Conservation (phyloP, 2,329 filamentous ascomycete genomes). For the Nothophoma quercina region DNA sequence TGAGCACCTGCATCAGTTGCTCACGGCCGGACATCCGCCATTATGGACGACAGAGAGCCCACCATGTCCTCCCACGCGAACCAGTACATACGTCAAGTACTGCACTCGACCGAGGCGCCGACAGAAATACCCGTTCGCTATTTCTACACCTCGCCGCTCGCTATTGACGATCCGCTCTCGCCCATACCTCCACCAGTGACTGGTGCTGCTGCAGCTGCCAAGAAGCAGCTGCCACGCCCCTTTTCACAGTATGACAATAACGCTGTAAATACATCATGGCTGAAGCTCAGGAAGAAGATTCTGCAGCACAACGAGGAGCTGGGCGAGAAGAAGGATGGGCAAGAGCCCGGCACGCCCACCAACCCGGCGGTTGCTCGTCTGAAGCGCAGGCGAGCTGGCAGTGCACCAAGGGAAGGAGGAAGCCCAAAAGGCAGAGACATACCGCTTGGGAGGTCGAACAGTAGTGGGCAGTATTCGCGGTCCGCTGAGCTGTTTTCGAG, state of each 20-base stretch:
- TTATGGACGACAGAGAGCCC: slow-evolving; percentile 33
- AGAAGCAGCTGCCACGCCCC: slow-evolving; percentile 72
- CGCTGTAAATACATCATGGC: slow-evolving; percentile 80
- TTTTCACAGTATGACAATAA: slow-evolving; percentile 83
- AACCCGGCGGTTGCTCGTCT: slow-evolving; percentile 45
- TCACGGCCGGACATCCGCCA: slow-evolving; percentile 13
- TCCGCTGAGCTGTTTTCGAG: slow-evolving; percentile 38
- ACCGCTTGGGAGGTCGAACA: slow-evolving; percentile 28
- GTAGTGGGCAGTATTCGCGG: slow-evolving; percentile 37
- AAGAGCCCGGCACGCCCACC: slow-evolving; percentile 32
- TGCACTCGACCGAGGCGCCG: slow-evolving; percentile 49
- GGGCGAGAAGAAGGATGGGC: slow-evolving; percentile 41
- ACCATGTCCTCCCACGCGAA: slow-evolving; percentile 47
- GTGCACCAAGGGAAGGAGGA: slow-evolving; percentile 33
- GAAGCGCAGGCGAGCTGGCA: slow-evolving; percentile 45
- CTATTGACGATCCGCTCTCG: slow-evolving; percentile 89
- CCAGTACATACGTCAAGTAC: slow-evolving; percentile 55
- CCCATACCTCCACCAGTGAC: slow-evolving; percentile 65
- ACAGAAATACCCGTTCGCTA: slow-evolving; percentile 59
- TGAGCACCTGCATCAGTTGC: background rate
- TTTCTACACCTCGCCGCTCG: slow-evolving; percentile 83
- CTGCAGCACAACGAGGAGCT: slow-evolving; percentile 53
- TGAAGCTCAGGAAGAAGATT: slow-evolving; percentile 63
- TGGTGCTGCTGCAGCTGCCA: slow-evolving; percentile 49
- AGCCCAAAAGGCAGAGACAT: slow-evolving; percentile 40